These are phyloP conservation scores for Pneumocystis carinii DNA, from an alignment of 1,139 yeast genomes.

Conservation along the genomic window DNA sequence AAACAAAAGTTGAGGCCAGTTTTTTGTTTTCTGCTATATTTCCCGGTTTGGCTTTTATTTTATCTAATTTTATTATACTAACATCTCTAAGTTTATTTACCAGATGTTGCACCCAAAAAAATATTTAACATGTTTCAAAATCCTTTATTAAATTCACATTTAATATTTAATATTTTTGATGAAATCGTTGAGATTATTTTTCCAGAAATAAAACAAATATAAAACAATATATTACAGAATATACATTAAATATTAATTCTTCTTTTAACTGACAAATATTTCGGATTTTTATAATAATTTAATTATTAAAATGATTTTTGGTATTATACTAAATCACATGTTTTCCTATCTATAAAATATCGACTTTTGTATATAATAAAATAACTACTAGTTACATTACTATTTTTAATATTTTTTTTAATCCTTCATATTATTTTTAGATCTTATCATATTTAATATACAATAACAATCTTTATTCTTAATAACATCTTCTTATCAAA, in stretches of 20 bases:
- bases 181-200: constrained; percentile 33
- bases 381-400: too few species aligned
- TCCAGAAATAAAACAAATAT: constrained; percentile 9
- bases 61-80: constrained; percentile 44
- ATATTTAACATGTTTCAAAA: constrained; percentile 61
- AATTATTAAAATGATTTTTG: too few species aligned
- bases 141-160: constrained; percentile 50
- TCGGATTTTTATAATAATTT: neutral
- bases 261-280: neutral
- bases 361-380: too few species aligned
- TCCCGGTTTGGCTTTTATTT: constrained; percentile 31
- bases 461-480: too few species aligned
- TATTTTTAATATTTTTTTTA: too few species aligned
- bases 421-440: too few species aligned
- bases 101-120: constrained; percentile 46
- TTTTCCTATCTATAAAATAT: too few species aligned
- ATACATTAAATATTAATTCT: neutral
- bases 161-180: constrained; percentile 45
- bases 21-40: constrained; percentile 32
- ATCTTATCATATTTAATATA: too few species aligned
- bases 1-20: constrained; percentile 44
- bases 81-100: constrained; percentile 54
- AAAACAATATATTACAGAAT: too few species aligned
- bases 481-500: too few species aligned
- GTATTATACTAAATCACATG: too few species aligned